A percentile compares a stretch with the other conserved stretches of the same genome.
Conservation (phyloP, 2,329 filamentous ascomycete genomes). For the Ophiostoma ips region DNA sequence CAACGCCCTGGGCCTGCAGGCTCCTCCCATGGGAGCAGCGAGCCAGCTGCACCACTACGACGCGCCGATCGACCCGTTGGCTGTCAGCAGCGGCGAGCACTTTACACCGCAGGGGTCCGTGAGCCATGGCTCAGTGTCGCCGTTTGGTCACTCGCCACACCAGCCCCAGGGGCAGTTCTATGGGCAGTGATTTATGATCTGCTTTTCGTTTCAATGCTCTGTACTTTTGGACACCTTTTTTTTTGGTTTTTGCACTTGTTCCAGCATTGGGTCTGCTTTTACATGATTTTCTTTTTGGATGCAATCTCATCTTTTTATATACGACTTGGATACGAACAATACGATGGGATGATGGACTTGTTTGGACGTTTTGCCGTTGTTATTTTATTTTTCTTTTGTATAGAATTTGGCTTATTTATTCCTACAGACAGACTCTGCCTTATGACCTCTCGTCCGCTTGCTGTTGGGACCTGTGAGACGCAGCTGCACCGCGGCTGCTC, state of each 20-base stretch:
- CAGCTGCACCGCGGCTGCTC: too few species aligned
- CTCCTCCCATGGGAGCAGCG: constrained; percentile 14
- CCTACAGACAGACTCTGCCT: too few species aligned
- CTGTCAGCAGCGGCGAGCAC: constrained; percentile 19
- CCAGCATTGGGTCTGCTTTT: too few species aligned
- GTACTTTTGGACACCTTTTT: neutral
- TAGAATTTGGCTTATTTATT: too few species aligned
- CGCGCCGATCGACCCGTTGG: constrained; percentile 19
- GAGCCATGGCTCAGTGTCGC: constrained; percentile 27
- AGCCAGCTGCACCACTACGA: constrained; percentile 21
- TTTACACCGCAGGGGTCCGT: constrained; percentile 28
- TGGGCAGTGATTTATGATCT: neutral
- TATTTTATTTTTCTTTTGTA: neutral
- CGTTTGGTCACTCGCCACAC: constrained; percentile 29
- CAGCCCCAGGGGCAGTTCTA: constrained; percentile 20
- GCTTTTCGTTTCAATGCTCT: neutral
- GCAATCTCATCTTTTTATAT: neutral
- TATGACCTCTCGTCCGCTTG: too few species aligned
- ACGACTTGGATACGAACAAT: neutral
- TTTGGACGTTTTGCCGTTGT: neutral
- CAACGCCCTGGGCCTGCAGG: constrained; percentile 26
- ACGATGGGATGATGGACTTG: neutral
- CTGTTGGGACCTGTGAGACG: too few species aligned
- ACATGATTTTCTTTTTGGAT: too few species aligned
- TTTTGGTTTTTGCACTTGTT: neutral